Evolutionary conservation across 2,329 filamentous ascomycete species (phyloP).

Genomic region (Cryphonectria japonica): DNA sequence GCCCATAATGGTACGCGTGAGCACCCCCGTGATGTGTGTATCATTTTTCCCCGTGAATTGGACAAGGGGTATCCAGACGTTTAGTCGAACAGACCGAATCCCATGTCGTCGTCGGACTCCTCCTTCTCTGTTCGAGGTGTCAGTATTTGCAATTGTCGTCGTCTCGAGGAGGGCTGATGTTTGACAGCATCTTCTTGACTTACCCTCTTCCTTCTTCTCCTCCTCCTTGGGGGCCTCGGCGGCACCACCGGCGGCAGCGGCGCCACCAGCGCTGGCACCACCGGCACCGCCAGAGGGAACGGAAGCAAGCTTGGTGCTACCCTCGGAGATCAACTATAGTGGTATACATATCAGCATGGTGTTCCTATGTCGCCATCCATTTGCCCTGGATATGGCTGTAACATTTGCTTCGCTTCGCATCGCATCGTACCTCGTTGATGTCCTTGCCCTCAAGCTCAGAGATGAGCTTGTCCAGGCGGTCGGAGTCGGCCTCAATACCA

Average conservation of each 20-base stretch:
- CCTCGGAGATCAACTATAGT: constrained; percentile 82
- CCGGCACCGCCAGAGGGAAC: constrained; percentile 84
- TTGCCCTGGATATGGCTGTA: not conserved
- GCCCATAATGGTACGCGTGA: constrained; percentile 24
- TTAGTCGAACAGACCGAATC: constrained; percentile 79
- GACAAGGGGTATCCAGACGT: constrained; percentile 35
- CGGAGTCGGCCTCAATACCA: constrained; percentile 89
- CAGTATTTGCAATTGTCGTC: constrained; percentile 27
- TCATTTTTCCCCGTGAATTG: constrained; percentile 11
- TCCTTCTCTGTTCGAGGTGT: constrained; percentile 57
- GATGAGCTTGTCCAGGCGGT: constrained; percentile 85
- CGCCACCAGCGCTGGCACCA: constrained; percentile 68
- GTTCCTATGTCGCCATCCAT: constrained; percentile 30
- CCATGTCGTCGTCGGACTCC: constrained; percentile 77
- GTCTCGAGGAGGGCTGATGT: constrained; percentile 20
- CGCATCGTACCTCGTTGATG: constrained; percentile 79
- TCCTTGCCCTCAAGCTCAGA: constrained; percentile 90
- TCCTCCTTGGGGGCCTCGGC: constrained; percentile 66
- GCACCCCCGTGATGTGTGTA: constrained; percentile 21
- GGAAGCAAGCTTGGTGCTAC: constrained; percentile 92
- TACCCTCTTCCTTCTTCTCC: constrained; percentile 83
- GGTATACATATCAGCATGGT: not conserved
- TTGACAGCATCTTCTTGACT: constrained; percentile 40
- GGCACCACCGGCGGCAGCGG: constrained; percentile 67
- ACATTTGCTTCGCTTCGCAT: not conserved